Evolutionary conservation across 1,284 basidiomycete species (phyloP).

Genomic region (Tilletiaria anomala): DNA sequence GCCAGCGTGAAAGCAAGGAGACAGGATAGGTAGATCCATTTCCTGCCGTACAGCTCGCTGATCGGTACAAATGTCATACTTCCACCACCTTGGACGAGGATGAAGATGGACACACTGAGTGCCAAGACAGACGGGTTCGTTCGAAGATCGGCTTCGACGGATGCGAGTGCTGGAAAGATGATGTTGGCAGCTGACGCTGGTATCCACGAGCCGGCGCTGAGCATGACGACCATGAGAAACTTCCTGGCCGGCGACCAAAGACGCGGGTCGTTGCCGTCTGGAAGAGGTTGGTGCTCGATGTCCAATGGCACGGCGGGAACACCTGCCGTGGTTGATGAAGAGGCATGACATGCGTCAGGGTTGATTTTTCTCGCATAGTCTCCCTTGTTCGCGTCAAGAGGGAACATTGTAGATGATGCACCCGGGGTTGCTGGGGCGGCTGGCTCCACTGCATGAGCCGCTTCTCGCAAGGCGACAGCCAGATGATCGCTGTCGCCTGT

Average conservation of each 20-base stretch:
- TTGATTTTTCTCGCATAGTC: no score
- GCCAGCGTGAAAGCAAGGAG: background rate
- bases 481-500: no score
- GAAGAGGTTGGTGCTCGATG: conserved; percentile 55
- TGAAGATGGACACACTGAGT: background rate
- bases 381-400: no score
- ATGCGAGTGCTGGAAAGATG: conserved; percentile 50
- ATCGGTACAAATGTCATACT: background rate
- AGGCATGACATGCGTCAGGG: no score
- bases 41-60: background rate
- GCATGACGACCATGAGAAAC: conserved; percentile 47
- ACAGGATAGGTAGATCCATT: background rate
- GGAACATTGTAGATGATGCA: no score
- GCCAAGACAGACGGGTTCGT: background rate
- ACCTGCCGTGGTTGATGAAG: conserved; percentile 8
- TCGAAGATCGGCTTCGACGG: conserved; percentile 48
- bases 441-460: no score
- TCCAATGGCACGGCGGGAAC: conserved; percentile 40
- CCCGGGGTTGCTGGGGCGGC: no score
- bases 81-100: background rate
- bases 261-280: conserved; percentile 65
- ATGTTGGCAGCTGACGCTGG: conserved; percentile 52
- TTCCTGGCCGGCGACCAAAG: conserved; percentile 57
- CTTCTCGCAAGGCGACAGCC: no score
- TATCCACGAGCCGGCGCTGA: conserved; percentile 52